Evolutionary conservation across 2,329 filamentous ascomycete genomes (phyloP).

Genomic region (Dactylellina drechsleri): DNA sequence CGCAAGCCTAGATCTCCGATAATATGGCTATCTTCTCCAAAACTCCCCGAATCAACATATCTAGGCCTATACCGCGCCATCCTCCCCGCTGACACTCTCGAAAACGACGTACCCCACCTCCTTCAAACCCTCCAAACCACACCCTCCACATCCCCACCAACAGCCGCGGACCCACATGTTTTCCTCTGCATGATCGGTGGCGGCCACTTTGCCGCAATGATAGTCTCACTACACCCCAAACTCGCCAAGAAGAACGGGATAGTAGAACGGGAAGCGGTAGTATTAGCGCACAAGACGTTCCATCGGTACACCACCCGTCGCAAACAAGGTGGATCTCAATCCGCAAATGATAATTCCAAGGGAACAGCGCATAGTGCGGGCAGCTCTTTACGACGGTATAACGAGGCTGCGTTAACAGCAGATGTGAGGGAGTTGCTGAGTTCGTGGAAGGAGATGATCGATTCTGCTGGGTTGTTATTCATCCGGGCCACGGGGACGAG

Average conservation of each 20-base stretch:
- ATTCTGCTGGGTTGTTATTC: conserved; percentile 85
- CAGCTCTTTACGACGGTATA: conserved; percentile 87
- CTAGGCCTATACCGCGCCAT: conserved; percentile 87
- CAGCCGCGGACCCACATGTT: conserved; percentile 75
- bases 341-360: conserved; percentile 92
- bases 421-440: conserved; percentile 83
- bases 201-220: conserved; percentile 96
- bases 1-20: conserved; percentile 75
- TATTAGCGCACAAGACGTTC: conserved; percentile 96
- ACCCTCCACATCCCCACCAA: conserved; percentile 78
- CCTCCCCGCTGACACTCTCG: conserved; percentile 77
- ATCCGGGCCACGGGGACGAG: conserved; percentile 87
- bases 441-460: conserved; percentile 87
- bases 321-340: conserved; percentile 96
- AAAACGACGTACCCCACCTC: conserved; percentile 72
- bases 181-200: conserved; percentile 99
- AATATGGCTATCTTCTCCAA: conserved; percentile 83
- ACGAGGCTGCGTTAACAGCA: conserved; percentile 87
- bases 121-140: conserved; percentile 65
- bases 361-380: conserved; percentile 94
- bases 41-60: conserved; percentile 79
- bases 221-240: conserved; percentile 86
- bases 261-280: conserved; percentile 84
- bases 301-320: conserved; percentile 95
- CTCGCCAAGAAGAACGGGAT: conserved; percentile 74